Base-by-base conservation (phyloP, 306 rosid species). In the Acacia acuminata region DNA sequence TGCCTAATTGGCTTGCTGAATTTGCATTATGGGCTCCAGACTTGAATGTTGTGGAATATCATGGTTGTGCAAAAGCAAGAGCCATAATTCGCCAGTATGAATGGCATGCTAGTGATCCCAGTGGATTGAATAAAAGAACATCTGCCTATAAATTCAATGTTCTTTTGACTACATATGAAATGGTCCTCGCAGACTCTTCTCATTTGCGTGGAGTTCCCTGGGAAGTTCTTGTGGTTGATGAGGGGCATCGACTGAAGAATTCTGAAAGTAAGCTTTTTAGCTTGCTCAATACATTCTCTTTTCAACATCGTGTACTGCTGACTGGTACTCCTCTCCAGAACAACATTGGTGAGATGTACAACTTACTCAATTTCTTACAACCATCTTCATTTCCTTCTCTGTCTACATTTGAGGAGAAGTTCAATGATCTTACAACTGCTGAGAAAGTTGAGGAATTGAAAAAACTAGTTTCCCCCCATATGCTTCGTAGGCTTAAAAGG, bases 1-100 rank as follows among this genome's bases (percentile, higher is more conserved):
- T 96, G 99, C 98, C 95, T 81, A 96, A 96, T 77, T 96, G 99
- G 99, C 97, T 94, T 77, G 90, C 99, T 73, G 99, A 96, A 85
- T 96, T 96, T 85, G 48, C 93, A 42, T 85, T 90, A 66, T 96
- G 99, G 99, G 97, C 97, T 83, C 99, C 99, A 7, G 84, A 92
- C 79, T 90, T 96, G 85, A 94, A 96, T 86, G 98, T 96, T 63
- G 99, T 96, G 82, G 97, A 96, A 75, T 96, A 96, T 88, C 99
- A 96, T 84, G 99, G 99, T 77, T 88, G 99, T 87, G 98, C 98
- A 24, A 96, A 94, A 90, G 99, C 98, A 85, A 94, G 99, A 77
- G 89, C 92, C 88, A 83, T 84, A 44, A 94, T 94, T 83, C 97
- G 99, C 82, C 99, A 92, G 84, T 89, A 91, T 83, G 99, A 96